These are phyloP conservation scores for Calonectria ilicicola DNA, from an alignment of 2,329 filamentous ascomycete genomes.

Conservation along the genomic window DNA sequence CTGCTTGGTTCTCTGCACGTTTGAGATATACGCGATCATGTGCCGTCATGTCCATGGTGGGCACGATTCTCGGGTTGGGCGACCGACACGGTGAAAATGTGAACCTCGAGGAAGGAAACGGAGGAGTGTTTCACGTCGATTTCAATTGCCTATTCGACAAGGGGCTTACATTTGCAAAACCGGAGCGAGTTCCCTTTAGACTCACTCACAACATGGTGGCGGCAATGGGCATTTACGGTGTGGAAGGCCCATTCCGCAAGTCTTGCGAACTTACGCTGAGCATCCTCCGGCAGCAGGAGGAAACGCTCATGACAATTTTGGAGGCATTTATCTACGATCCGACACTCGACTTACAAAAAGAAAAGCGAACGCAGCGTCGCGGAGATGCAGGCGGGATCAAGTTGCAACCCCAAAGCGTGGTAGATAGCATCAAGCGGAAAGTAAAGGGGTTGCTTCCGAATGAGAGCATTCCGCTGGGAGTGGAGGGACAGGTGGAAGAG, in stretches of 20 bases:
- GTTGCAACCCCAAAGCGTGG: slow-evolving; percentile 76
- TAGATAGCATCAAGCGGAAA: slow-evolving; percentile 90
- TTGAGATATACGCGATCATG: slow-evolving; percentile 92
- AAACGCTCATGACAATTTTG: slow-evolving; percentile 96
- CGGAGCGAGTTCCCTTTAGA: slow-evolving; percentile 94
- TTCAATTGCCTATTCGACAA: slow-evolving; percentile 99
- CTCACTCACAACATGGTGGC: slow-evolving; percentile 99
- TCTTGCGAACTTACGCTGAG: slow-evolving; percentile 90
- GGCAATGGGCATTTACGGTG: slow-evolving; percentile 94
- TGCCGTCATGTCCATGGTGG: slow-evolving; percentile 99
- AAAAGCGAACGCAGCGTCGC: slow-evolving; percentile 61
- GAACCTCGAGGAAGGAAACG: slow-evolving; percentile 91
- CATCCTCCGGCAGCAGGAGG: slow-evolving; percentile 89
- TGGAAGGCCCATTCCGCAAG: slow-evolving; percentile 92
- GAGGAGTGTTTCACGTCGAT: slow-evolving; percentile 96
- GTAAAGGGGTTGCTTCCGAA: slow-evolving; percentile 85
- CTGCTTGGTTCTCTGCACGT: slow-evolving; percentile 90
- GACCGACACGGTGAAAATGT: slow-evolving; percentile 99
- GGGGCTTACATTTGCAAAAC: slow-evolving; percentile 92
- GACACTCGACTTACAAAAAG: slow-evolving; percentile 87
- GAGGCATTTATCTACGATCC: slow-evolving; percentile 98
- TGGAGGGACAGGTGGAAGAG: slow-evolving; percentile 98
- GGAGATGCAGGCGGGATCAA: slow-evolving; percentile 57
- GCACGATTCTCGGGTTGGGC: slow-evolving; percentile 91
- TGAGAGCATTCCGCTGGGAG: slow-evolving; percentile 91